These are phyloP conservation scores for Aureobasidium sp. DNA, from an alignment of 2,329 filamentous ascomycete genomes.

Conservation along the genomic window DNA sequence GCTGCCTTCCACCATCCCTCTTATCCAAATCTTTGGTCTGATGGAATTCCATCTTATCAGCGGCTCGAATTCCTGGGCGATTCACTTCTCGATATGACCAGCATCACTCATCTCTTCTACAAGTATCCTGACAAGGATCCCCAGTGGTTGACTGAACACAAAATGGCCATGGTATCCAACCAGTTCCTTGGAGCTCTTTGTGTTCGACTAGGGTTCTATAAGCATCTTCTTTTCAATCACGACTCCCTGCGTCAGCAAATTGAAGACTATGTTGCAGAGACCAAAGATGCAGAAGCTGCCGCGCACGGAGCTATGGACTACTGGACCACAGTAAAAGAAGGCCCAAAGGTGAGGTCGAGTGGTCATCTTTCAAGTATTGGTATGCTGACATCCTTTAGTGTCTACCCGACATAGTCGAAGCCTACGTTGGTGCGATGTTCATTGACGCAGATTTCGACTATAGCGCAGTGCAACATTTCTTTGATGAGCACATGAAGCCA, in stretches of 20 bases:
- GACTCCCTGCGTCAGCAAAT: conserved; percentile 48
- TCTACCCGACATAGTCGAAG: conserved; percentile 81
- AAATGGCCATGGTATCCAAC: conserved; percentile 99
- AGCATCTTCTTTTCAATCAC: conserved; percentile 53
- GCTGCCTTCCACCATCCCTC: conserved; percentile 88
- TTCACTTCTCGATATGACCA: conserved; percentile 76
- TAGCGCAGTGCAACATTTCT: conserved; percentile 66
- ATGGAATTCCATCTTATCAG: conserved; percentile 81
- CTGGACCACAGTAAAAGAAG: conserved; percentile 58
- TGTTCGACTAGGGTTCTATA: conserved; percentile 70
- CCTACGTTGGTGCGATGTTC: conserved; percentile 84
- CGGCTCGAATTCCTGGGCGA: conserved; percentile 89
- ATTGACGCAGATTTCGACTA: conserved; percentile 82
- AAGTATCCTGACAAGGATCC: conserved; percentile 73
- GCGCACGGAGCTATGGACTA: conserved; percentile 54
- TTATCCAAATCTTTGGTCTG: conserved; percentile 59
- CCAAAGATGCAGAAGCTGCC: conserved; percentile 47
- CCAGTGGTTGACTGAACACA: conserved; percentile 97
- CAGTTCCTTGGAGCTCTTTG: conserved; percentile 81
- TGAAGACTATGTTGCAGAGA: conserved; percentile 49
- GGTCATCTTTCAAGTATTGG: not conserved
- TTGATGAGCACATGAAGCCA: conserved; percentile 62
- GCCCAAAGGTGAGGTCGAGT: conserved; percentile 50
- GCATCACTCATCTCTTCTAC: conserved; percentile 75
- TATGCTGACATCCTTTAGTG: conserved; percentile 30